Base-by-base conservation (phyloP, 805 yeast species). In the Kluyveromyces lactis region DNA sequence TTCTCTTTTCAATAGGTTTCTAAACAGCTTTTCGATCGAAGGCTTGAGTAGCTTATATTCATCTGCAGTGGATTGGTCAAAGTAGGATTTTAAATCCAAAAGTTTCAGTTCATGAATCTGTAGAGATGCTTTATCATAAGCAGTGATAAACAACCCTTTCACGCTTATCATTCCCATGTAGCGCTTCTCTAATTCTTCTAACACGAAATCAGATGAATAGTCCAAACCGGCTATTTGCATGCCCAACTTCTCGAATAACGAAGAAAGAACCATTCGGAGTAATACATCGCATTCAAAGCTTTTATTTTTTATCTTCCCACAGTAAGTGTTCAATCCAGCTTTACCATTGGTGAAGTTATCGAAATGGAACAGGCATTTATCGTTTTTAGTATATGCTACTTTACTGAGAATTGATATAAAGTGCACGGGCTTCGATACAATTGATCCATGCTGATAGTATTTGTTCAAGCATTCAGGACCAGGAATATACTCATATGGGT, bases 351-450 rank as follows among this genome's bases (percentile, higher is more conserved):
- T 29, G 36, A 51, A 53, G 38, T 52, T 48, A 18, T 45, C 41
- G 31, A 53, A 38, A 32, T 40, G 42, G 8, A 53, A 32, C 31
- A 43, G 15, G 33, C 44, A 50, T 33, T 41, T 36, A 7, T 42
- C 27, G 4, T 38, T 31, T 4, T 43, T 41, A 15, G 38, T 44
- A 26, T 38, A 48, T 21, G 37, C 44, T 15, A 53, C 42, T 9
- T 42, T 36, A 5, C 50, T 49, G 35, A 53, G 38, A 15, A 52
- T 36, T 7, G 55, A 45, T 13, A 52, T 43, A 28, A 53, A 51
- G 30, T 45, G 43, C 19, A 52, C 45, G 9, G 31, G 26, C n/a
- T 21, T 24, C 7, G 32, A 35, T 8, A 37, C 34, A 10, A 33
- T 16, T 21, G 30, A 24, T 11, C 16, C 31, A 11, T 35, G 32